Evolutionary conservation across 2,329 filamentous ascomycete species (phyloP), one percentile per base, ranked within the genome.

Genomic region (Fusarium denticulatum): DNA sequence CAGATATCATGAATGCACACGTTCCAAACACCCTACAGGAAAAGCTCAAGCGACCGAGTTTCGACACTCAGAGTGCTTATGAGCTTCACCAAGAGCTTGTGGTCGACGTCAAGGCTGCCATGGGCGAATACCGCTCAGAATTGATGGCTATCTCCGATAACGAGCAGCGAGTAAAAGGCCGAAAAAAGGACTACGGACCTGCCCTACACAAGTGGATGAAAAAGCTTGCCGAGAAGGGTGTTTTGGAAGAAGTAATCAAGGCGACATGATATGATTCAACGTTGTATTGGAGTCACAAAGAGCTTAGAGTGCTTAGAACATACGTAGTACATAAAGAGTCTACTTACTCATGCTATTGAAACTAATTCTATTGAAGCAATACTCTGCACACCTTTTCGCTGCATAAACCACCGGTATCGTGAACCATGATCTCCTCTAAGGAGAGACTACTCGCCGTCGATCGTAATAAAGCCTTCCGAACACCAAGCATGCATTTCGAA

Each of bases 201-300:
- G 89, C 90, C 2, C 86, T 96, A 28, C 90, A 93, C 75, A 85
- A 82, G 42, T 96, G 93, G 91, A 81, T 95, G 49, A 87, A 88
- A 72, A 89, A 88, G 69, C 85, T 97, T 64, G 92, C 92, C 2
- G 89, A 91, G 67, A 91, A 92, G 76, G 90, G 89, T 3, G 82
- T 89, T 5, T 80, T 96, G 63, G 83, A 85, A 73, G 82, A 85
- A 40, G 53, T 83, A 9, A 80, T 84, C 16, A 77, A 76, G 20
- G 67, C 72, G 32, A 74, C 76, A 12, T 73, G 59, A 42, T 75
- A 61, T 34, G 24, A 26, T 22, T 18, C 28, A 24, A 42, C n/a
- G 15, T 32, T 20, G 10, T 37, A 28, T 46, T 37, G 13, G 26
- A 13, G 40, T 60, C 46, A 43, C 16, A n/a, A 47, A 32, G 26